Evolutionary conservation across 1,139 yeast genomes (phyloP).

Genomic region (Entelexis sorbosivorans): DNA sequence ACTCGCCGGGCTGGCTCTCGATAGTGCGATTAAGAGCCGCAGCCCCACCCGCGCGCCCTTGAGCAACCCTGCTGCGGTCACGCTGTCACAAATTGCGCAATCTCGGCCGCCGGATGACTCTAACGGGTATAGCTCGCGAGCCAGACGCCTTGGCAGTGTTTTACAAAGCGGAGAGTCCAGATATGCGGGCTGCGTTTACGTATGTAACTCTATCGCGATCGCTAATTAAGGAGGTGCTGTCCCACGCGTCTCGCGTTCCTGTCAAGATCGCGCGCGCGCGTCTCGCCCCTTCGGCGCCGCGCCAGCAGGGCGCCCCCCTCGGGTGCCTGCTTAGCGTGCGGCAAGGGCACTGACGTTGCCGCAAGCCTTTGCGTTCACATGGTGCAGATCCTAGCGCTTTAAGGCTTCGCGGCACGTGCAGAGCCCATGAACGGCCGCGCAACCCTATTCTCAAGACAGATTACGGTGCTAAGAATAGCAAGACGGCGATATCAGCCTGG

Average conservation of each 20-base stretch:
- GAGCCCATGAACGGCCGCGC: background rate
- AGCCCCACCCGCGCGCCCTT: background rate
- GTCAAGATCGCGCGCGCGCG: background rate
- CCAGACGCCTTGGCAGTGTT: too few species aligned
- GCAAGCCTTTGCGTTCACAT: background rate
- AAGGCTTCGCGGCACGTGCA: background rate
- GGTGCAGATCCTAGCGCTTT: background rate
- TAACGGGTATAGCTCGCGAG: background rate
- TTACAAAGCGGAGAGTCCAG: too few species aligned
- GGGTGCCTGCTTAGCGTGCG: background rate
- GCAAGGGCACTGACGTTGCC: constrained; percentile 1
- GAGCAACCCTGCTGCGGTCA: background rate
- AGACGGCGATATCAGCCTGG: background rate
- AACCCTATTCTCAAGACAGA: background rate
- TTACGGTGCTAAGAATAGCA: background rate
- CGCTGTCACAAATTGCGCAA: background rate
- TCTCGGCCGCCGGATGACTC: background rate
- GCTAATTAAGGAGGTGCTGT: background rate
- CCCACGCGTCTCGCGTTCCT: background rate
- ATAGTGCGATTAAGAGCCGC: background rate
- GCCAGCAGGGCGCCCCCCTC: background rate
- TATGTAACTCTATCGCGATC: background rate
- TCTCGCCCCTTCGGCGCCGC: background rate
- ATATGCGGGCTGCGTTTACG: too few species aligned
- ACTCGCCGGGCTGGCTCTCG: too few species aligned